Percentiles rank a stretch among this genome's conserved stretches.
Evolutionary conservation across 495 filamentous ascomycete species (phyloP).

Genomic region (Penicillium ucsense): DNA sequence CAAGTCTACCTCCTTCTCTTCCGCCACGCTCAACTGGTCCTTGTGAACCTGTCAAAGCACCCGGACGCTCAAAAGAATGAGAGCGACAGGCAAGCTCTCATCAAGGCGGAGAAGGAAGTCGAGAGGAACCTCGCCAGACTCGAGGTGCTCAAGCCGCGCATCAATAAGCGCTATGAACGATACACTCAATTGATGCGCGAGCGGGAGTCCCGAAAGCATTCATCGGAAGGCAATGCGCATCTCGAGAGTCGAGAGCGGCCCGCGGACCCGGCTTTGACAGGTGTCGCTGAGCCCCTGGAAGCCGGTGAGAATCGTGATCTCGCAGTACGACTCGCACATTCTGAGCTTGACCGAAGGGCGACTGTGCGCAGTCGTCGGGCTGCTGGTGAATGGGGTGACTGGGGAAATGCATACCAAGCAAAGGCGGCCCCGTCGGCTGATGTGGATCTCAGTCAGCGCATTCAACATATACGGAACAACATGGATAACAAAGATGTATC

Average conservation of each 20-base stretch:
- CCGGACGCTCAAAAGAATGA: conserved; percentile 41
- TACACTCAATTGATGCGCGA: conserved; percentile 46
- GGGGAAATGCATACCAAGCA: conserved; percentile 34
- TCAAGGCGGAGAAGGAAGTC: conserved; percentile 45
- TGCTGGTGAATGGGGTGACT: conserved; percentile 56
- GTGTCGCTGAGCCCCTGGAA: conserved; percentile 46
- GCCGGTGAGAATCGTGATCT: conserved; percentile 64
- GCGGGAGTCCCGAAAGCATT: conserved; percentile 28
- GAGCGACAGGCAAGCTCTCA: conserved; percentile 36
- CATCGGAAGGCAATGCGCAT: conserved; percentile 7
- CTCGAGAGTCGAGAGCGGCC: conserved; percentile 8
- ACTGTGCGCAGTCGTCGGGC: conserved; percentile 46
- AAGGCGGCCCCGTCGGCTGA: conserved; percentile 17
- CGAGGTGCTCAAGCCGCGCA: conserved; percentile 55
- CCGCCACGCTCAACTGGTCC: conserved; percentile 65
- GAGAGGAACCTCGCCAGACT: conserved; percentile 44
- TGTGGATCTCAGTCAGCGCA: conserved; percentile 35
- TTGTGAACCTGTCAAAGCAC: conserved; percentile 50
- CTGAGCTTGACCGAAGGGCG: conserved; percentile 62
- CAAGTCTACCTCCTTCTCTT: conserved; percentile 82
- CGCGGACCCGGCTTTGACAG: conserved; percentile 31
- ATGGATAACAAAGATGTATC: conserved; percentile 19
- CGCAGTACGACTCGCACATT: conserved; percentile 66
- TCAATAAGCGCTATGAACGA: conserved; percentile 54
- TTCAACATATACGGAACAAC: conserved; percentile 34